Conservation (phyloP, 2,329 filamentous ascomycete species). For the Colletotrichum somersetense region DNA sequence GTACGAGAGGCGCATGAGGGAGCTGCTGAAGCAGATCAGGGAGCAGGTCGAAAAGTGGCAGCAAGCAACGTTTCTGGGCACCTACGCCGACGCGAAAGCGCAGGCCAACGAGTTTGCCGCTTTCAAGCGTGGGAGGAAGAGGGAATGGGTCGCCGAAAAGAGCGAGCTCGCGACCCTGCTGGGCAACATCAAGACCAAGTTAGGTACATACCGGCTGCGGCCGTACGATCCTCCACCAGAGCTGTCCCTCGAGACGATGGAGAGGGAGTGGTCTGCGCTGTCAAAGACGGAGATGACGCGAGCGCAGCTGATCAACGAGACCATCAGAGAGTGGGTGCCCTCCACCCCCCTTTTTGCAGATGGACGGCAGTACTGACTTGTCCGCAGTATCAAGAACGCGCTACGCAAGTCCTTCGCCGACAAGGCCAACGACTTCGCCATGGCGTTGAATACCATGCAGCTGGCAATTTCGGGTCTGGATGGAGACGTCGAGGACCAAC, state of each 20-base stretch:
- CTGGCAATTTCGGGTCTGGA: slow-evolving; percentile 96
- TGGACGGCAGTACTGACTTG: slow-evolving; percentile 52
- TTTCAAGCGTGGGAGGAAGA: slow-evolving; percentile 93
- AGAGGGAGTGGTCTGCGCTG: slow-evolving; percentile 83
- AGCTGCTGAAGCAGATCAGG: slow-evolving; percentile 80
- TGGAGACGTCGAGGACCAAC: slow-evolving; percentile 95
- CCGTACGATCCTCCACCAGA: slow-evolving; percentile 92
- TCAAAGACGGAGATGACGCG: slow-evolving; percentile 88
- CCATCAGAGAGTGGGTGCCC: slow-evolving; percentile 84
- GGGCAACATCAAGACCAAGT: slow-evolving; percentile 98
- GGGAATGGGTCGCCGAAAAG: slow-evolving; percentile 97
- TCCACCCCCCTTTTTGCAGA: background rate
- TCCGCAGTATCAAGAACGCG: slow-evolving; percentile 86
- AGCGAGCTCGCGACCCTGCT: slow-evolving; percentile 92
- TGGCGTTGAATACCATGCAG: slow-evolving; percentile 94
- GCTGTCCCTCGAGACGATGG: slow-evolving; percentile 83
- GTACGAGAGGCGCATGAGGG: slow-evolving; percentile 91
- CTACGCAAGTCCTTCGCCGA: slow-evolving; percentile 94
- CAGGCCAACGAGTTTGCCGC: slow-evolving; percentile 84
- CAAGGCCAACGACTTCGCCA: slow-evolving; percentile 97
- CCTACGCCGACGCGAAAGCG: slow-evolving; percentile 90
- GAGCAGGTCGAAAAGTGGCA: slow-evolving; percentile 83
- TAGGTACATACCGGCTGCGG: slow-evolving; percentile 91
- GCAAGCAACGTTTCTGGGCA: slow-evolving; percentile 86
- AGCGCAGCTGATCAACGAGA: slow-evolving; percentile 96